Conservation (phyloP, 176 grass and related monocot species). For the Bolboschoenus planiculmis region DNA sequence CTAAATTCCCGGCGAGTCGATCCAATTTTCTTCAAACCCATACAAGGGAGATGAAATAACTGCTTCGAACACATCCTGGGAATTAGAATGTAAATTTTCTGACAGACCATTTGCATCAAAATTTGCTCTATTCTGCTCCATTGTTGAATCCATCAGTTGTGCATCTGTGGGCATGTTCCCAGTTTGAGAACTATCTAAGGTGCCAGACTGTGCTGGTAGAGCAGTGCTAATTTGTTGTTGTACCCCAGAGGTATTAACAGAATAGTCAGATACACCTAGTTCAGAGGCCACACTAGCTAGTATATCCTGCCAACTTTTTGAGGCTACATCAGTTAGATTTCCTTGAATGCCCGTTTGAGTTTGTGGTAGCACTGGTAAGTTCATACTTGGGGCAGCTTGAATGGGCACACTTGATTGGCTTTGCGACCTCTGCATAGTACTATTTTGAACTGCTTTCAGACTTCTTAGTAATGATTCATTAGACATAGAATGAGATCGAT, state of each 20-base stretch:
- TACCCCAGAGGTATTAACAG: neutral
- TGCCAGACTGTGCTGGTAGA: conserved; percentile 11
- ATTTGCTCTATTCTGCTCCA: neutral
- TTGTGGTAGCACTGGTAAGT: neutral
- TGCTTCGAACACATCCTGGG: neutral
- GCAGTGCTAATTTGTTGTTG: conserved; percentile 22
- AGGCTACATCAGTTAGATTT: conserved; percentile 36
- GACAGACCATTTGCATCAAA: neutral
- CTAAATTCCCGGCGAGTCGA: neutral
- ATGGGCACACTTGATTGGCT: conserved; percentile 11
- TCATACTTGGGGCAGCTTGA: conserved; percentile 19
- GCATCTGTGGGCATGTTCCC: neutral
- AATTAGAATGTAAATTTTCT: neutral
- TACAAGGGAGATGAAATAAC: conserved; percentile 2
- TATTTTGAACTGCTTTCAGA: conserved; percentile 20
- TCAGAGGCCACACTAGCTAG: conserved; percentile 64
- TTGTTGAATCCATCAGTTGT: neutral
- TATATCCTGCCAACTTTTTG: conserved; percentile 83
- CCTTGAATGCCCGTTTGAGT: neutral
- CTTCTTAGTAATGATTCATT: conserved; percentile 15
- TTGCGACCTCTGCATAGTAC: conserved; percentile 44
- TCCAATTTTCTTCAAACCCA: neutral
- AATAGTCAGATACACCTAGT: conserved; percentile 39
- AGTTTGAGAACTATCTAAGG: neutral
- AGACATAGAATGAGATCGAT: conserved; percentile 1